Base-by-base conservation (phyloP, 768 basidiomycete species). In the Trametopsis cervina region DNA sequence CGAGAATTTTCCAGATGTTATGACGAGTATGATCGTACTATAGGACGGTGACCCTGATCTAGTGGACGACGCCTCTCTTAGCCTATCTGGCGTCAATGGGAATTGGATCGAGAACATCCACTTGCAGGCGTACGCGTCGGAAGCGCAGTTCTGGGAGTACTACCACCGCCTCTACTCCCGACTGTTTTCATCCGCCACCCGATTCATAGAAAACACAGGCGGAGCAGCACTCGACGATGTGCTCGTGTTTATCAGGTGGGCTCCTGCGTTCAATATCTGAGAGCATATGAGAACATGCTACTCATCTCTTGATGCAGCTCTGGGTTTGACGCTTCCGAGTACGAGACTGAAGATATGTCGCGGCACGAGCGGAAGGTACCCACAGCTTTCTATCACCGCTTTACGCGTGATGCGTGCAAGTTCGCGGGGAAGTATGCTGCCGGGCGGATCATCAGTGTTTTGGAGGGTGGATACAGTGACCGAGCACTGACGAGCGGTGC, bases 401-500 rank as follows among this genome's bases (percentile, higher is more conserved):
- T 96, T 57, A 81, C 90, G 0, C 71, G 66, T 4, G 90, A 95
- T 55, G 78, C 80, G 0, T 71, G 77, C 46, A 61, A 56, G 0
- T 76, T 99, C 45, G 82, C 85, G 4, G 74, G 84, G 24, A 56
- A 63, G 37, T 82, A 81, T 53, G 80, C 89, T 0, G 58, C 62
- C 1, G 90, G 92, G 0, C 75, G 81, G 35, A 55, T 95, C 4
- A 73, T 97, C 37, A 92, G 89, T 54, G 87, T 96, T 0, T 78
- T 99, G 1, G 95, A 99, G 67, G 95, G 95, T 1, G 95, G 94
- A 1, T 97, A 97, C 59, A 89, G 88, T 56, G 92, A 97, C 62
- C 75, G 84, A 4, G 93, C 95, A 0, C 70, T 97, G 45, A 80
- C 71, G 4, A 91, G 87, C 52, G 94, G 87, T 0, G 75, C 85